A percentile compares a stretch with the other conserved stretches of the same genome.
Conservation (phyloP, 2,329 filamentous ascomycete species). For the Orbilia ellipsospora region DNA sequence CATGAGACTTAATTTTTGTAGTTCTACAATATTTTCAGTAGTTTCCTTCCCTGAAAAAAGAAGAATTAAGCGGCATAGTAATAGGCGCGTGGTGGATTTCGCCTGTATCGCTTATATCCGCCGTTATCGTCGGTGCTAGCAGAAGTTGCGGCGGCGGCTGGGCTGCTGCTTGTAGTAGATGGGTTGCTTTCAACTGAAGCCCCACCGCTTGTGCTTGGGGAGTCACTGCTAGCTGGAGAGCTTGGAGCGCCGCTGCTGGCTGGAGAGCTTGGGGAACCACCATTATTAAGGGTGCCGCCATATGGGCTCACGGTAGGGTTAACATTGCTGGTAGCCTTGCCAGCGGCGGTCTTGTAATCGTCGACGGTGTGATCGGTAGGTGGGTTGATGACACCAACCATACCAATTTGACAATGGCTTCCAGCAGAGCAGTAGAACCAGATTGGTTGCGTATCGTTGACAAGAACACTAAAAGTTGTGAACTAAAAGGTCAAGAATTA, state of each 20-base stretch:
- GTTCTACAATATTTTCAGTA: background rate
- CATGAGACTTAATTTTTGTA: background rate
- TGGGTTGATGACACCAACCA: constrained; percentile 81
- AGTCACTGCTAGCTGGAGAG: background rate
- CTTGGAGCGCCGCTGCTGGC: background rate
- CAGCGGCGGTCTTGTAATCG: constrained; percentile 61
- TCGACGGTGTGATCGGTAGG: constrained; percentile 51
- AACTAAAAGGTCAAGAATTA: constrained; percentile 5
- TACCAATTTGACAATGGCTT: constrained; percentile 78
- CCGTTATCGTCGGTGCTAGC: background rate
- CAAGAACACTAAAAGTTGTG: constrained; percentile 73
- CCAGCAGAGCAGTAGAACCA: constrained; percentile 82
- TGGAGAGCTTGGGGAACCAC: background rate
- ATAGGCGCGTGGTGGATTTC: constrained; percentile 1
- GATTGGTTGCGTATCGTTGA: constrained; percentile 76
- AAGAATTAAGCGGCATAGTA: background rate
- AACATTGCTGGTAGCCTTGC: constrained; percentile 62
- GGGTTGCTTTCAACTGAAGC: background rate
- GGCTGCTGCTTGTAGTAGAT: no score
- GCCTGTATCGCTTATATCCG: constrained; percentile 3
- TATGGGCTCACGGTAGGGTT: constrained; percentile 60
- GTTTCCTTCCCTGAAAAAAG: constrained; percentile 4
- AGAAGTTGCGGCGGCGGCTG: background rate
- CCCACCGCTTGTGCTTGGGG: background rate
- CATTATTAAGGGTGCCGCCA: background rate